phyloP scores from a whole-genome alignment of 2,329 filamentous ascomycete species.

The Coniochaeta sp. region DNA sequence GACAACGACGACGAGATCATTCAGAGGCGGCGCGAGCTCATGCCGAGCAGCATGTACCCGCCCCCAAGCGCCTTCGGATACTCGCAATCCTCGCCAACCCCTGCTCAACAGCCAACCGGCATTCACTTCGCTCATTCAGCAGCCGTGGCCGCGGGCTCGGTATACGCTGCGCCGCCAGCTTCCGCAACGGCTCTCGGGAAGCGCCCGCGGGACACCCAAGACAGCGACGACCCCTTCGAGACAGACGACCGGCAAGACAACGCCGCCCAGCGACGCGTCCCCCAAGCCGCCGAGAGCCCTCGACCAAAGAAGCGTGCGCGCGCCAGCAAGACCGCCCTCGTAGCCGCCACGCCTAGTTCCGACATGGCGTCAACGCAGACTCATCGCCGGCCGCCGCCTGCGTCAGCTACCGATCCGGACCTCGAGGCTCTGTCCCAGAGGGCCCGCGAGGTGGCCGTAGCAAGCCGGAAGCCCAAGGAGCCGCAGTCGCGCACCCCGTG shows the following conservation, averaged over 20 bases:
- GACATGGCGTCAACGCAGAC: not conserved
- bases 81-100: not conserved
- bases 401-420: slow-evolving; percentile 10
- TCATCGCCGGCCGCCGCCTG: not conserved
- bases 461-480: slow-evolving; percentile 20
- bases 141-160: not conserved
- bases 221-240: slow-evolving; percentile 13
- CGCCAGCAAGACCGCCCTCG: not conserved
- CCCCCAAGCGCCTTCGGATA: not conserved
- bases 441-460: slow-evolving; percentile 16
- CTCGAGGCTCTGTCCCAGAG: slow-evolving; percentile 16
- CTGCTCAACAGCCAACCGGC: not conserved
- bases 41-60: not conserved
- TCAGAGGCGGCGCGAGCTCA: not conserved
- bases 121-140: not conserved
- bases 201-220: slow-evolving; percentile 6
- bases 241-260: slow-evolving; percentile 10
- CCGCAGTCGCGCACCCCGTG: slow-evolving; percentile 29
- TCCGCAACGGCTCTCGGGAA: not conserved
- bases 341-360: not conserved
- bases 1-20: not conserved
- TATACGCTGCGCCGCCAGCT: not conserved
- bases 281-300: not conserved
- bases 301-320: slow-evolving; percentile 1
- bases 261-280: slow-evolving; percentile 8